phyloP scores from a whole-genome alignment of 192 early-diverging fungal genomes.

The Entomortierella beljakovae region DNA sequence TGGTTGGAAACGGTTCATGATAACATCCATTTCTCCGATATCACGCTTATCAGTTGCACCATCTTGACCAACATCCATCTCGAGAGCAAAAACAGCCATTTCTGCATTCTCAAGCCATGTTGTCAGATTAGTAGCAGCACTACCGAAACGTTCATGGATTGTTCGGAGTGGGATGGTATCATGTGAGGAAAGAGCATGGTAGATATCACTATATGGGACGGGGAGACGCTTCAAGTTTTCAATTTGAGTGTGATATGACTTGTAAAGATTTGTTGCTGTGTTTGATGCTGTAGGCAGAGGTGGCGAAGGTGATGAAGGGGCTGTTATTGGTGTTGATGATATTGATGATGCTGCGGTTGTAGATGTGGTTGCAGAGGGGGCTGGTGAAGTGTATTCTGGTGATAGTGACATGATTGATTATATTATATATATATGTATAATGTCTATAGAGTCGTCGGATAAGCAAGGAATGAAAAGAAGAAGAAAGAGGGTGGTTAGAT shows the following conservation, averaged over 20 bases:
- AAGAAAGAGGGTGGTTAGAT: neutral
- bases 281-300: neutral
- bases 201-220: conserved; percentile 55
- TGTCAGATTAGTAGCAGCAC: conserved; percentile 46
- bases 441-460: neutral
- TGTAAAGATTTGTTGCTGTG: conserved; percentile 24
- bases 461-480: neutral
- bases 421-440: conserved; percentile 3
- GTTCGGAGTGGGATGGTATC: conserved; percentile 51
- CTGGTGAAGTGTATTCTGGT: conserved; percentile 16
- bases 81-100: conserved; percentile 63
- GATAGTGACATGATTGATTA: conserved; percentile 25
- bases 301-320: conserved; percentile 2
- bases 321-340: conserved; percentile 7
- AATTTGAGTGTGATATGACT: conserved; percentile 47
- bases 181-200: conserved; percentile 51
- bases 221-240: conserved; percentile 53
- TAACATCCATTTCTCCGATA: conserved; percentile 55
- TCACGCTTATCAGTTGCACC: conserved; percentile 50
- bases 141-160: conserved; percentile 46
- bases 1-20: conserved; percentile 57
- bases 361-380: conserved; percentile 7
- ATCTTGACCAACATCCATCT: conserved; percentile 60
- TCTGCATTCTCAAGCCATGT: conserved; percentile 66
- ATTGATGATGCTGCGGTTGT: conserved; percentile 7